phyloP scores from a whole-genome alignment of 306 rosid species.

The Vicia faba region DNA sequence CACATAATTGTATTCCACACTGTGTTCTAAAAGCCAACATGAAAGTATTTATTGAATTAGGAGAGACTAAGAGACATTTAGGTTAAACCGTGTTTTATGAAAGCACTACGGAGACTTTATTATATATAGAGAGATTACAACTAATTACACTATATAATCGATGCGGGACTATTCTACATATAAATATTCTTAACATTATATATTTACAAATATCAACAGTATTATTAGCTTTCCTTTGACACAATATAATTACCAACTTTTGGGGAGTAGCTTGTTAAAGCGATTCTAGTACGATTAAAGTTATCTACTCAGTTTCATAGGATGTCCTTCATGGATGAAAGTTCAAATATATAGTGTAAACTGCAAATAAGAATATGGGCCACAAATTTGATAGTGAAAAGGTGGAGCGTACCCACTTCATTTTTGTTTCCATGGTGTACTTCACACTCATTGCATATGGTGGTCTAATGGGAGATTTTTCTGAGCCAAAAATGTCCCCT shows the following conservation, averaged over 20 bases:
- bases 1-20: conserved; percentile 3
- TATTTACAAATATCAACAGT: too few species aligned
- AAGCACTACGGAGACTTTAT: too few species aligned
- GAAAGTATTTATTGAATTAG: too few species aligned
- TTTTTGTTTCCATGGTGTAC: not conserved
- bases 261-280: not conserved
- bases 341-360: not conserved
- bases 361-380: not conserved
- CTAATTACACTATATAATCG: too few species aligned
- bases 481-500: not conserved
- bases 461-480: not conserved
- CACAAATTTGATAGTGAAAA: not conserved
- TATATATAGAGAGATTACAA: too few species aligned
- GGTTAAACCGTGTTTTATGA: too few species aligned
- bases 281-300: not conserved
- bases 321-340: not conserved
- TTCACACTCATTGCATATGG: not conserved
- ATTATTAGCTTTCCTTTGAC: conserved; percentile 6
- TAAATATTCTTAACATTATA: too few species aligned
- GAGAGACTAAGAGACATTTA: too few species aligned
- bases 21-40: conserved; percentile 4
- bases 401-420: not conserved
- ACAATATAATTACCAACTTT: not conserved
- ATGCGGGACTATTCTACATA: too few species aligned
- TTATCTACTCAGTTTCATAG: not conserved